Evolutionary conservation across 169 alveolate genomes (phyloP), one percentile per base, ranked within the genome.

Genomic region (Plasmodium inui): DNA sequence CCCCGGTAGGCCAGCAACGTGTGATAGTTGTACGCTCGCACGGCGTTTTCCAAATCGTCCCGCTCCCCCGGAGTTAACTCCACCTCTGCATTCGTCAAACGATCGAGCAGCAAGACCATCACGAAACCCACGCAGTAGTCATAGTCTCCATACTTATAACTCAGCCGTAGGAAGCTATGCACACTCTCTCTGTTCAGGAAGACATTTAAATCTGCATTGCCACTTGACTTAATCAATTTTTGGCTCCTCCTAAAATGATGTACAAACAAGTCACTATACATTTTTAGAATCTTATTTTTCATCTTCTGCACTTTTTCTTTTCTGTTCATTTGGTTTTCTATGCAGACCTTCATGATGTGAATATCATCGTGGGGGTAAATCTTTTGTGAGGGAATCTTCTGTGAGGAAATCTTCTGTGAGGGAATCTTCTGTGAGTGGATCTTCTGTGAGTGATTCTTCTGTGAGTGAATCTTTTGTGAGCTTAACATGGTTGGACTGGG

Each of bases 1-100:
- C 70, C 61, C 19, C 67, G 78, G 32, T 86, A 86, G 8, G 93
- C 57, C 61, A 74, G 14, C 30, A 76, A 22, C 28, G 53, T 32
- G 44, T 86, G 72, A 9, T 76, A 86, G 61, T 74, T 86, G 30
- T 86, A 86, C 12, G 84, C 74, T 4, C 81, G 57, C 12, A 86
- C 28, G 17, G 85, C 46, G 61, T 76, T 44, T 46, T 86, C 93
- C 39, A 86, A n/a, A 5, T 53, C 93, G 32, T 86, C 93, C 71
- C 67, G 22, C 70, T 86, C 84, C n/a, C 26, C 80, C 3, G 39
- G 86, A 17, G 19, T 55, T 28, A 86, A 86, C 80, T 86, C 93
- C 8, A 53, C 41, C 9, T 86, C 82, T 1, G 84, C 44, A n/a
- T 86, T 17, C 4, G 78, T 86, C 17, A 86, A 14, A 37, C 93